These are phyloP conservation scores for Mycena capillaripes DNA, from an alignment of 768 basidiomycete genomes.

Conservation along the genomic window DNA sequence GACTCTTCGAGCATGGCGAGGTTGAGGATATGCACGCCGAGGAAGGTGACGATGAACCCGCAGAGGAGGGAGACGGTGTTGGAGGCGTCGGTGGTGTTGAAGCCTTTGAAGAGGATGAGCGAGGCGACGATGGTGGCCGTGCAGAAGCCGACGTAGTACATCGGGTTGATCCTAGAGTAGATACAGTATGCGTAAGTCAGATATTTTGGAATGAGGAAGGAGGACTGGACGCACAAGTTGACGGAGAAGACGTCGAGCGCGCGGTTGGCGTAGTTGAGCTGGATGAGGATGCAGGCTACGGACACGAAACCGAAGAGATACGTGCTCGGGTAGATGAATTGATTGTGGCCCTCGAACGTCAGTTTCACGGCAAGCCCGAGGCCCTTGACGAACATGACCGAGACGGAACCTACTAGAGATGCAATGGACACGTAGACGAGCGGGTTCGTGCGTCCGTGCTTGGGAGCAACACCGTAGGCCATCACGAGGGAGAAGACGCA, in stretches of 20 bases:
- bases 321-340: slow-evolving; percentile 93
- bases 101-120: slow-evolving; percentile 96
- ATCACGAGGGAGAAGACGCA: slow-evolving; percentile 86
- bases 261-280: slow-evolving; percentile 99
- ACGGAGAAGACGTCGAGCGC: slow-evolving; percentile 97
- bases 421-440: slow-evolving; percentile 96
- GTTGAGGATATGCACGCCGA: slow-evolving; percentile 37
- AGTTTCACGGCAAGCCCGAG: slow-evolving; percentile 98
- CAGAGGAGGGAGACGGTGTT: slow-evolving; percentile 83
- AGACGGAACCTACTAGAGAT: slow-evolving; percentile 94
- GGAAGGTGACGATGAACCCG: slow-evolving; percentile 48
- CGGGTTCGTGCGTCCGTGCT: slow-evolving; percentile 89
- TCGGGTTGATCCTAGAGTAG: slow-evolving; percentile 88
- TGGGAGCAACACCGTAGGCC: slow-evolving; percentile 89
- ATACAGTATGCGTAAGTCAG: neutral
- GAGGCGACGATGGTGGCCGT: slow-evolving; percentile 94
- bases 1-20: slow-evolving; percentile 32
- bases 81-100: slow-evolving; percentile 87
- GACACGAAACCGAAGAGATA: slow-evolving; percentile 93
- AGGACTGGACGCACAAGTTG: slow-evolving; percentile 83
- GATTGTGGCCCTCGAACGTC: slow-evolving; percentile 93
- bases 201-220: neutral
- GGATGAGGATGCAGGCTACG: slow-evolving; percentile 86
- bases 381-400: slow-evolving; percentile 98
- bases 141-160: slow-evolving; percentile 98